Evolutionary conservation across 1,284 basidiomycete species (phyloP).

Genomic region (Termitomyces sp.): DNA sequence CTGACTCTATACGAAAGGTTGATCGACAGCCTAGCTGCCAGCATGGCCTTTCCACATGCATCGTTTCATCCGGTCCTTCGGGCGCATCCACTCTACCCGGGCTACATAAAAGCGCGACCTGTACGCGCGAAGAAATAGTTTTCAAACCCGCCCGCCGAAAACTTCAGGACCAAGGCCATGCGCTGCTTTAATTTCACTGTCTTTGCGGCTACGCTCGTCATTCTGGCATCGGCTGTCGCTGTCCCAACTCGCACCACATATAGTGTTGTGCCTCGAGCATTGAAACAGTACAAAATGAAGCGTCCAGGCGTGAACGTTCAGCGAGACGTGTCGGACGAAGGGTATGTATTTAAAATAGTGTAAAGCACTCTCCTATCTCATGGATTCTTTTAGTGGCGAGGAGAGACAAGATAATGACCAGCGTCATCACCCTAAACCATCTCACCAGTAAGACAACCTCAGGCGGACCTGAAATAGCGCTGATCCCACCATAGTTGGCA

Average conservation of each 20-base stretch:
- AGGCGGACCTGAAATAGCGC: neutral
- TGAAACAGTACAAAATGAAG: slow-evolving; percentile 17
- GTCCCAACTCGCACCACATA: slow-evolving; percentile 6
- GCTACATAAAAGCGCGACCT: slow-evolving; percentile 8
- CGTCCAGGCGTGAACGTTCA: neutral
- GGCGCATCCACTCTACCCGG: neutral
- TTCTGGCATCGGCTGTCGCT: slow-evolving; percentile 5
- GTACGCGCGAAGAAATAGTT: neutral
- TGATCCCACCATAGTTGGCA: slow-evolving; percentile 1
- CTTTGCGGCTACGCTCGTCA: slow-evolving; percentile 1
- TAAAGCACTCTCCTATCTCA: neutral
- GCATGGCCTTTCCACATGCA: slow-evolving; percentile 4
- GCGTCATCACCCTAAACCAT: slow-evolving; percentile 4
- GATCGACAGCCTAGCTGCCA: slow-evolving; percentile 10
- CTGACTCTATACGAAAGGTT: slow-evolving; percentile 11
- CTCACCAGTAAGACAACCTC: slow-evolving; percentile 7
- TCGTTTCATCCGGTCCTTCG: slow-evolving; percentile 5
- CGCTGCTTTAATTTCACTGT: slow-evolving; percentile 5
- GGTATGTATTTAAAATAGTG: neutral
- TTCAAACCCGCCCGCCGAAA: neutral
- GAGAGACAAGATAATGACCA: neutral
- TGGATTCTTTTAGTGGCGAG: neutral
- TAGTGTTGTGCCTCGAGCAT: slow-evolving; percentile 1
- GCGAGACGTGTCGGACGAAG: neutral
- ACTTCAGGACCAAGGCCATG: slow-evolving; percentile 2